Base-by-base conservation (phyloP, 2,329 filamentous ascomycete genomes). In the Pseudogymnoascus verrucosus region DNA sequence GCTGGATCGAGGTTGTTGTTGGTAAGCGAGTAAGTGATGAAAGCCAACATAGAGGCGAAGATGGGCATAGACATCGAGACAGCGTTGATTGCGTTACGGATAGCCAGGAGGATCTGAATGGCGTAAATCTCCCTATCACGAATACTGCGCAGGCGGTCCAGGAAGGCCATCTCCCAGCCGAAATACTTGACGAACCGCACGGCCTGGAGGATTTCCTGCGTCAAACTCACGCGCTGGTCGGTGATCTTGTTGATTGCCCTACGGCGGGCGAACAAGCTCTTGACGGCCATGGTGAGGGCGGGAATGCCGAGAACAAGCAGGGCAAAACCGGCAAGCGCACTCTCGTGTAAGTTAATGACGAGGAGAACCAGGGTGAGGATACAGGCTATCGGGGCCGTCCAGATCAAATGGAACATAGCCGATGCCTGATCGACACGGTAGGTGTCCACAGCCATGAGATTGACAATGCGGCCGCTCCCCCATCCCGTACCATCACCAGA, bases 171-270 rank as follows among this genome's bases (percentile, higher is more conserved):
- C 74, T 98, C 93, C 93, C 93, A 98, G 6, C 92, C 93, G 73
- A 97, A 98, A 75, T 86, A 97, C 75, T 98, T 98, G 76, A 98
- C 93, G 71, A 98, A 97, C 26, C 93, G 85, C 23, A 97, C 93
- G 0, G 91, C 90, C 69, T 92, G 89, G 12, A 98, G 72, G 61
- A 98, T 96, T 73, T 98, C 93, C 73, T 97, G 93, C 0, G 92
- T 97, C 36, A 98, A 79, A 62, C 89, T 89, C 6, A 98, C 93
- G 67, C 93, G 86, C 76, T 96, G 90, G 73, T 98, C 93, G 1
- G 93, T 98, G 65, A 97, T 85, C 71, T 92, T 93, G 81, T 97
- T 98, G 79, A 98, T 97, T 31, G 76, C 80, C 69, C 85, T 85
- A 71, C 95, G 85, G 62, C 91, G 86, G 14, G 78, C 78, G 75